Conservation (phyloP, 2,329 filamentous ascomycete genomes). For the Colletotrichum theobromicola region DNA sequence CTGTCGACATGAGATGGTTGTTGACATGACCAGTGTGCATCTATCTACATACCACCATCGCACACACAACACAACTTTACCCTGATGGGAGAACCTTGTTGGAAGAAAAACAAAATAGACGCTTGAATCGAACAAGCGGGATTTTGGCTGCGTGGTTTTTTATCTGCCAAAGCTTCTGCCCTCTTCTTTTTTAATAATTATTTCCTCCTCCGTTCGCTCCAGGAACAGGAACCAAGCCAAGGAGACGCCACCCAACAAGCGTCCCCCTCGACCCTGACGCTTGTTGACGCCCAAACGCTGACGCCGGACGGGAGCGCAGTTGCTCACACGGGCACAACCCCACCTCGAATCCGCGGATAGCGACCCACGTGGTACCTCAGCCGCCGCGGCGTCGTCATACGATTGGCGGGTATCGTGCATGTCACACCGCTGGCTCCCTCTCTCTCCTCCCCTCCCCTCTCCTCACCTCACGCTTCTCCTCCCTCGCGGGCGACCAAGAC, state of each 20-base stretch:
- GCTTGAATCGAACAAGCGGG: neutral
- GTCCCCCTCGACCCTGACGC: neutral
- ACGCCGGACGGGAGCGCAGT: neutral
- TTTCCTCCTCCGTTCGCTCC: neutral
- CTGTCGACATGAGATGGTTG: neutral
- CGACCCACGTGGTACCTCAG: slow-evolving; percentile 7
- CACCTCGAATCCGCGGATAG: neutral
- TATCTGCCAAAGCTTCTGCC: neutral
- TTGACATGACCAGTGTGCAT: neutral
- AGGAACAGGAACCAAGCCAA: neutral
- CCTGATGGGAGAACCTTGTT: neutral
- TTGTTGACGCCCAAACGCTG: slow-evolving; percentile 10
- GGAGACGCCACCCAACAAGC: neutral
- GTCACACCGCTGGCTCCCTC: neutral
- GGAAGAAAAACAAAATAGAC: neutral
- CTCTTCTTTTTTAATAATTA: neutral
- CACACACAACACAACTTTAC: neutral
- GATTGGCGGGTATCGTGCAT: neutral
- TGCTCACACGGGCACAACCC: slow-evolving; percentile 16
- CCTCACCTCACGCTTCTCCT: no score
- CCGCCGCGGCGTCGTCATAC: neutral
- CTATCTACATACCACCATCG: neutral
- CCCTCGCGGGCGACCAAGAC: neutral
- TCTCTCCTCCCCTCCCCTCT: neutral
- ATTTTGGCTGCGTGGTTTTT: neutral